phyloP scores from a whole-genome alignment of 129 eudicot species.

The carrot (Daucus carota) region DH1_v3.0 NC_030384.2:28818001-28818500 shows the following conservation, averaged over 20 bases:
- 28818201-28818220: neutral
- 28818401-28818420: slow-evolving; percentile 23
- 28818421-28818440: slow-evolving; percentile 44
- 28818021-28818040: neutral
- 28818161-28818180: neutral
- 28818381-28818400: slow-evolving; percentile 16
- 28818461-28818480: slow-evolving; percentile 37
- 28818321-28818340: slow-evolving; percentile 20
- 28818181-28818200: neutral
- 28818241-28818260: slow-evolving; percentile 9
- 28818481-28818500: slow-evolving; percentile 35
- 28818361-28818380: slow-evolving; percentile 16
- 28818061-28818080: neutral
- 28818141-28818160: slow-evolving; percentile 3
- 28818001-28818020: slow-evolving; percentile 10
- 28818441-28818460: slow-evolving; percentile 45
- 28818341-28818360: neutral
- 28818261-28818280: slow-evolving; percentile 33
- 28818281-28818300: slow-evolving; percentile 44
- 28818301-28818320: slow-evolving; percentile 29
- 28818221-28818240: slow-evolving; percentile 4
- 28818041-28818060: slow-evolving; percentile 4
- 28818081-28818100: neutral
- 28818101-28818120: neutral
- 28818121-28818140: neutral